Evolutionary conservation across 2,329 filamentous ascomycete genomes (phyloP).

Genomic region (Diaporthe sp.): DNA sequence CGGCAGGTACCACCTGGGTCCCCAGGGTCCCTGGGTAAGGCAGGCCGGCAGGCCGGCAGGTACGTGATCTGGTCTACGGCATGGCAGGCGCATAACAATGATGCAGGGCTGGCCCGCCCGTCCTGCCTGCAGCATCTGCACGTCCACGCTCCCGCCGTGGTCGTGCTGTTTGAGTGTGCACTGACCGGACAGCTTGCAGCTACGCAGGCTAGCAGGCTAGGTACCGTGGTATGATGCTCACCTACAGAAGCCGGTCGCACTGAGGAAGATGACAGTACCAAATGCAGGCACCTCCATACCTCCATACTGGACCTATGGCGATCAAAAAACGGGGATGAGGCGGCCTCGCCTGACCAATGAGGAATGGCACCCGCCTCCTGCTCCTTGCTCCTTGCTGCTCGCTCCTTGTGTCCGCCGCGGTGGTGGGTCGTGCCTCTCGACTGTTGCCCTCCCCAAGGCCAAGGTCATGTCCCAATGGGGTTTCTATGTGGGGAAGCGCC

Average conservation of each 20-base stretch:
- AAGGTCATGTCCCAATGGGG: not conserved
- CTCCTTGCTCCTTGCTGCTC: not conserved
- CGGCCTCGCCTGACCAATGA: conserved; percentile 23
- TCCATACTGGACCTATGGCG: not conserved
- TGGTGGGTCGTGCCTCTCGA: conserved; percentile 10
- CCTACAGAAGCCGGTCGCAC: not conserved
- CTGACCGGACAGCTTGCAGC: not conserved
- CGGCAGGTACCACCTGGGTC: not conserved
- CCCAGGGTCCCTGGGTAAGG: not conserved
- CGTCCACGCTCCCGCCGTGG: not conserved
- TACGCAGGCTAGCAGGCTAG: not conserved
- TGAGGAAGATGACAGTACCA: conserved; percentile 28
- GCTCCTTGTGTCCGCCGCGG: not conserved
- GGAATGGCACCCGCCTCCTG: not conserved
- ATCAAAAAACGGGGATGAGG: conserved; percentile 20
- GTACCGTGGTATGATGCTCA: not conserved
- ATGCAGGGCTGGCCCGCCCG: conserved; percentile 27
- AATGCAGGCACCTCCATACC: not conserved
- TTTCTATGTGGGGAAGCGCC: conserved; percentile 10
- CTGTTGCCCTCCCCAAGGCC: not conserved
- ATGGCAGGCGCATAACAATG: conserved; percentile 21
- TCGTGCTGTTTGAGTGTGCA: not conserved
- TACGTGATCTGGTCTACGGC: conserved; percentile 1
- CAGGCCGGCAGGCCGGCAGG: conserved; percentile 4
- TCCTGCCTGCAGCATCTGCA: conserved; percentile 19